Base-by-base conservation (phyloP, 495 filamentous ascomycete genomes). In the Zalerion maritima region DNA sequence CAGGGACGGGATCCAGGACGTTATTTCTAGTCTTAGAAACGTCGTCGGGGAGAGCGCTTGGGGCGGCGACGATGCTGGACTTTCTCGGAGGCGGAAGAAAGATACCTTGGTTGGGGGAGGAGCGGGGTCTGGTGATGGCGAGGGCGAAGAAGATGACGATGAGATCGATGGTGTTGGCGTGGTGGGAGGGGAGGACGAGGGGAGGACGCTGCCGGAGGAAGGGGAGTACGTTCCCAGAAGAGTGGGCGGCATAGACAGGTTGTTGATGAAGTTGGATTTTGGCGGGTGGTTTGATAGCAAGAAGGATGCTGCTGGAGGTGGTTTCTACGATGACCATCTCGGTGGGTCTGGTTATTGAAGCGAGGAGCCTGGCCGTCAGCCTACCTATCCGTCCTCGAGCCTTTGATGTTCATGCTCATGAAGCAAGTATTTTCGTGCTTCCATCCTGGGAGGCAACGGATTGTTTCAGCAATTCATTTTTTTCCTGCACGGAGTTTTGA, bases 211-310 rank as follows among this genome's bases (percentile, higher is more conserved):
- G 10, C 18, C 49, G 11, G 35, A 51, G 6, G 47, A 52, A 4
- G 60, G 52, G 13, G 46, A 38, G 21, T 83, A 74, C 47, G 61
- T 68, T 29, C 75, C 78, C 5, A 61, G 67, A 31, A 70, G 72
- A 24, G 64, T 73, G 3, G 75, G 73, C 2, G 78, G 81, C 5
- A 71, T 89, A 14, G 80, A 87, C 56, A 60, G 79, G 29, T 57
- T 92, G 46, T 46, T 92, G 24, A 85, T 91, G 79, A 86, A 87
- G 48, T 54, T 92, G 34, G 83, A 89, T 57, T 83, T 81, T 37
- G 59, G 57, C 1, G 51, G 49, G 6, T 63, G 59, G 59, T 57
- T 61, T 35, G 45, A 45, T n/a, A n/a, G n/a, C n/a, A n/a, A n/a
- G n/a, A n/a, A n/a, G n/a, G n/a, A n/a, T n/a, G n/a, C n/a, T n/a